phyloP scores from a whole-genome alignment of 306 rosid genomes.

The Lotus japonicus region DNA sequence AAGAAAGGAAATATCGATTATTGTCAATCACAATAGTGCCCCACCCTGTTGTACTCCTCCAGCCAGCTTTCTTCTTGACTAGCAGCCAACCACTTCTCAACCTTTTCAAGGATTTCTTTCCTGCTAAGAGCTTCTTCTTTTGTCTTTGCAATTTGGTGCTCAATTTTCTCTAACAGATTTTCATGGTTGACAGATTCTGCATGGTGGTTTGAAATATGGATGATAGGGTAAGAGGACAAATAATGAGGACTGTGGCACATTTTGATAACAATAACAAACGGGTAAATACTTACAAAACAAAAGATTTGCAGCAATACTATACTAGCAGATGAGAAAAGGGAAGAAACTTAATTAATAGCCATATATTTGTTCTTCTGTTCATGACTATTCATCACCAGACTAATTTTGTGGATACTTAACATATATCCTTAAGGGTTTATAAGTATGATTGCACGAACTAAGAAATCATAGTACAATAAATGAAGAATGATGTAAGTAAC shows the following conservation, averaged over 20 bases:
- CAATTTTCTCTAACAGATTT: conserved; percentile 44
- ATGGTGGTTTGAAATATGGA: background rate
- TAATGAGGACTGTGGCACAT: background rate
- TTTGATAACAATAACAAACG: background rate
- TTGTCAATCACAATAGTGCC: background rate
- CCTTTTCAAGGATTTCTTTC: conserved; percentile 70
- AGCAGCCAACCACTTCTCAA: conserved; percentile 72
- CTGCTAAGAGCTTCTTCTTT: conserved; percentile 62
- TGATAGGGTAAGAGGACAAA: background rate
- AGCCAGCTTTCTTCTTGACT: conserved; percentile 81
- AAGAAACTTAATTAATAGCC: background rate
- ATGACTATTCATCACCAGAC: background rate
- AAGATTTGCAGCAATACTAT: background rate
- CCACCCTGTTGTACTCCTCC: conserved; percentile 82
- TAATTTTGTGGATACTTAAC: background rate
- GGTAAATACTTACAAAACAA: background rate
- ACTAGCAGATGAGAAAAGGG: background rate
- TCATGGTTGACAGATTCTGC: conserved; percentile 40
- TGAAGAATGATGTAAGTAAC: background rate
- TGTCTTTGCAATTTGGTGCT: conserved; percentile 42
- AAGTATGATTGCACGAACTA: background rate
- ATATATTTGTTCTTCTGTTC: background rate
- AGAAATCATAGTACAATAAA: background rate
- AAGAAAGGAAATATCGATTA: background rate
- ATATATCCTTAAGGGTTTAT: background rate